Base-by-base conservation (phyloP, 352 stramenopile genomes). In the Phytophthora sp. region DNA sequence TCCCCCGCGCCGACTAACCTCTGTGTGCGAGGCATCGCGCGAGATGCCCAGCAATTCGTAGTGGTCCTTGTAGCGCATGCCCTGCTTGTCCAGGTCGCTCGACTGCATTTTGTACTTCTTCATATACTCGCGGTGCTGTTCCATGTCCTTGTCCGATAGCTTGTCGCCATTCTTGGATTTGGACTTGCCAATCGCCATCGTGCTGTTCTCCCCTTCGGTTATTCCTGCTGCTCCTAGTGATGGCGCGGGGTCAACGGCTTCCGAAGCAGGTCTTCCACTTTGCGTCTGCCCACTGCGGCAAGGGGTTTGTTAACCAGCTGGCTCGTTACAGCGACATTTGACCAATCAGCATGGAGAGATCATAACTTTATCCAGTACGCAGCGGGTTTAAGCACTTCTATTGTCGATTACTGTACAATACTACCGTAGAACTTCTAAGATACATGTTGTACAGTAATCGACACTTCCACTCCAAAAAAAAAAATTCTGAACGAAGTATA, bases 81-180 rank as follows among this genome's bases (percentile, higher is more conserved):
- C 54, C 38, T 86, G 67, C 52, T 75, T 79, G 26, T 74, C 64
- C 52, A 91, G 66, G 56, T 92, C 82, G 33, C 75, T 84, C 52
- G 86, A 89, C 64, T 89, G 77, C 82, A 86, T 88, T 69, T 91
- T 87, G 78, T 90, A 95, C 72, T 90, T 90, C 76, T 92, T 91
- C 86, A 95, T 95, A 74, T 95, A 95, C 76, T 91, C 82, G 35
- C 86, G 86, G 52, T 95, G 86, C 36, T 88, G 71, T 57, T 90
- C 73, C 82, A 95, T 90, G 63, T 93, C 81, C 64, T 93, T 91
- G 26, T 87, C 82, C 52, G 73, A 75, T 31, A 82, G 51, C 38
- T 79, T 79, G 13, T 23, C 53, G 54, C 47, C 47, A 33, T 18
- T 54, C 51, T 63, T 72, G 42, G 45, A 23, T 44, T 69, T 66